These are phyloP conservation scores for Inga oerstediana DNA, from an alignment of 306 rosid species.

Conservation along the genomic window DNA sequence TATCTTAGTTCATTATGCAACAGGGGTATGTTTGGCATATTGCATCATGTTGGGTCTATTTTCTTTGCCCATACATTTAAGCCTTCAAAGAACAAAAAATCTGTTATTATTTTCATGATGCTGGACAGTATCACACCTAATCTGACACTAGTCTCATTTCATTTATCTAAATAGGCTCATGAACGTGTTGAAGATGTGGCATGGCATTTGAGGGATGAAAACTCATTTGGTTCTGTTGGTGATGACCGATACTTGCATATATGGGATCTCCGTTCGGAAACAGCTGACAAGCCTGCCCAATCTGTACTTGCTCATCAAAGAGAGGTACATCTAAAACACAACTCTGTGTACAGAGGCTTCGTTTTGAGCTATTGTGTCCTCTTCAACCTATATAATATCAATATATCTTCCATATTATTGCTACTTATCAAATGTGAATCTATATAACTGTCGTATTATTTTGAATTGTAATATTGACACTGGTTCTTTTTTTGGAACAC, in stretches of 20 bases:
- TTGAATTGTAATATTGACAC: neutral
- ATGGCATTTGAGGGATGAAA: constrained; percentile 99
- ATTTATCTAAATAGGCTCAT: constrained; percentile 57
- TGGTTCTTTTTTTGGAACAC: neutral
- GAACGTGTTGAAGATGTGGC: constrained; percentile 98
- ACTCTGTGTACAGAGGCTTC: neutral
- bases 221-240: constrained; percentile 97
- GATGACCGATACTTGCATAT: constrained; percentile 85
- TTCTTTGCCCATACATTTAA: neutral
- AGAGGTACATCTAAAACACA: constrained; percentile 57
- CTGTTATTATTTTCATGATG: neutral
- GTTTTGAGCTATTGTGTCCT: neutral
- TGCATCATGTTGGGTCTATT: neutral
- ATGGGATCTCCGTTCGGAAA: constrained; percentile 91
- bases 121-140: neutral
- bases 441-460: neutral
- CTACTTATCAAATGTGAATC: neutral
- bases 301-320: constrained; percentile 92
- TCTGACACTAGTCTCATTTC: constrained; percentile 12
- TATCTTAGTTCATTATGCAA: neutral
- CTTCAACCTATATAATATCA: neutral
- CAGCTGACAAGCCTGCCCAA: constrained; percentile 84
- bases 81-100: neutral
- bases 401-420: neutral
- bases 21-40: neutral